A percentile compares a stretch with the other conserved stretches of the same genome.
These are phyloP conservation scores for Madurella mycetomatis DNA, from an alignment of 2,329 filamentous ascomycete genomes.

Conservation along the genomic window DNA sequence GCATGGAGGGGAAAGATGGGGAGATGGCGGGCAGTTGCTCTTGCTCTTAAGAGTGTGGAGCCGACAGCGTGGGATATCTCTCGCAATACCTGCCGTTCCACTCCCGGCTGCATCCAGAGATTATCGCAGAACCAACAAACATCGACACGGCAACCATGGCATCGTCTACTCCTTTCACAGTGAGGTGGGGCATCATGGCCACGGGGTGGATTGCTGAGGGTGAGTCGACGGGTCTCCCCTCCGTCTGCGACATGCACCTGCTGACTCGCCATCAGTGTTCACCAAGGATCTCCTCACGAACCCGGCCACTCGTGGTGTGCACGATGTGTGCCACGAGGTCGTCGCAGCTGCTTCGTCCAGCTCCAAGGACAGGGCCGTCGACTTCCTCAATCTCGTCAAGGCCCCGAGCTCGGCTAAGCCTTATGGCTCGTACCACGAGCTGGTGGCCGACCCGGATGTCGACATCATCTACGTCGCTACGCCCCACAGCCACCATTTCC, in stretches of 20 bases:
- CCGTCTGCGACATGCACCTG: background rate
- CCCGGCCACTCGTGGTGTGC: conserved; percentile 62
- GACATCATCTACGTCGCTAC: conserved; percentile 88
- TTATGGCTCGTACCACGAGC: conserved; percentile 77
- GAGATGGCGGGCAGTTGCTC: conserved; percentile 5
- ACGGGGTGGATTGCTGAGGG: conserved; percentile 56
- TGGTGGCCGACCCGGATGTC: conserved; percentile 72
- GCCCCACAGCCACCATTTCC: conserved; percentile 89
- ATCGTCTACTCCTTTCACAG: conserved; percentile 40
- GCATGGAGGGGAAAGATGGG: conserved; percentile 11
- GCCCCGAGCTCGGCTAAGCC: conserved; percentile 64
- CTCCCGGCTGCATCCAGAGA: background rate
- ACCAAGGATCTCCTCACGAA: conserved; percentile 74
- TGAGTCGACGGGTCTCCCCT: conserved; percentile 31
- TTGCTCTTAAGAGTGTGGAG: conserved; percentile 10
- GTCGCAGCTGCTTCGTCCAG: conserved; percentile 77
- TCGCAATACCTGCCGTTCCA: background rate
- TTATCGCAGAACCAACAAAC: background rate
- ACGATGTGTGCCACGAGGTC: conserved; percentile 71
- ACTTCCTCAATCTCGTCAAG: conserved; percentile 68
- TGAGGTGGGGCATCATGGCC: conserved; percentile 59
- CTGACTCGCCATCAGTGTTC: conserved; percentile 47
- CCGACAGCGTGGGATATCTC: conserved; percentile 4
- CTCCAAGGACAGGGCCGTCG: conserved; percentile 62
- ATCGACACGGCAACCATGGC: conserved; percentile 19